These are phyloP conservation scores for Davidsoniella australis DNA, from an alignment of 2,329 filamentous ascomycete genomes.

Conservation along the genomic window DNA sequence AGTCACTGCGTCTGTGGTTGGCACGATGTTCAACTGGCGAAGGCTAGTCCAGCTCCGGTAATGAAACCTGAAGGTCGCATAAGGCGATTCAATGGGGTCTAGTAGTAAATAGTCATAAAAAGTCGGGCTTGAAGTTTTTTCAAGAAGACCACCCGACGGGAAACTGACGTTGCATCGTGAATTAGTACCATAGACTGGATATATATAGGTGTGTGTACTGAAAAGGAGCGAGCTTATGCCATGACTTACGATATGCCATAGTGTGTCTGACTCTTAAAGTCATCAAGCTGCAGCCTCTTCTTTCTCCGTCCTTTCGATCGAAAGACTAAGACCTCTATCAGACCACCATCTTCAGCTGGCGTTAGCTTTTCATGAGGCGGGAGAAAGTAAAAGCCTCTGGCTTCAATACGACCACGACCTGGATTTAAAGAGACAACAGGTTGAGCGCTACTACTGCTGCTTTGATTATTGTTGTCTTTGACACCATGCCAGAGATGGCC, in stretches of 20 bases:
- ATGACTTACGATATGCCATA: conserved; percentile 36
- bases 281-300: conserved; percentile 24
- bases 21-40: conserved; percentile 29
- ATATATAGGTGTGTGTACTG: background rate
- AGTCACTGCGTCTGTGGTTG: conserved; percentile 14
- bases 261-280: conserved; percentile 29
- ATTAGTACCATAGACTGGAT: conserved; percentile 10
- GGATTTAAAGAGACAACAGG: conserved; percentile 5
- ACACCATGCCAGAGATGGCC: conserved; percentile 24
- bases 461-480: conserved; percentile 18
- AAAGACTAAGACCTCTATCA: conserved; percentile 37
- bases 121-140: conserved; percentile 30
- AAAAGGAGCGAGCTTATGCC: background rate
- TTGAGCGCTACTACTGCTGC: too few species aligned
- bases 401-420: conserved; percentile 26
- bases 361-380: conserved; percentile 21
- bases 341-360: conserved; percentile 34
- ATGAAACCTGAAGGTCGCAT: conserved; percentile 36
- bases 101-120: conserved; percentile 36
- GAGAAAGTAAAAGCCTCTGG: conserved; percentile 33
- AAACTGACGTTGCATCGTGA: conserved; percentile 22
- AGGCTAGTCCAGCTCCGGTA: conserved; percentile 37
- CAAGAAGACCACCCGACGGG: conserved; percentile 34
- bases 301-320: conserved; percentile 31
- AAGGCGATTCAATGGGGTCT: conserved; percentile 35